A percentile compares a stretch with the other conserved stretches of the same genome.
These are phyloP conservation scores for Sarocladium strictum DNA, from an alignment of 2,329 filamentous ascomycete species.

Conservation along the genomic window DNA sequence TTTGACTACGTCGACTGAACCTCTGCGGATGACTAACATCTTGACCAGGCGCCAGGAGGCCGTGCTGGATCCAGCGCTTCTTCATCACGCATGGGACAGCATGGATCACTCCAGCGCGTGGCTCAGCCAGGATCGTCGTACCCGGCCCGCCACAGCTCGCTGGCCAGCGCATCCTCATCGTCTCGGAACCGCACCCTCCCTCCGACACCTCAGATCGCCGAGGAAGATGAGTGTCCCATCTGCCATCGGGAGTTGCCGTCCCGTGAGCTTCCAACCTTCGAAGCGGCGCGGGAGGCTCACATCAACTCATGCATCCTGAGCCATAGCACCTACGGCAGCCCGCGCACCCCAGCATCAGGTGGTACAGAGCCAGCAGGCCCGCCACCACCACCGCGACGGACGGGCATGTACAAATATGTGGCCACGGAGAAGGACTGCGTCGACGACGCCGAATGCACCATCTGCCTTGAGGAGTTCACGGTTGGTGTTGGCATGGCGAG, in stretches of 20 bases:
- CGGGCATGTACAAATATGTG: constrained; percentile 57
- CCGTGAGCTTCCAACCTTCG: constrained; percentile 44
- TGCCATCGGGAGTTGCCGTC: constrained; percentile 67
- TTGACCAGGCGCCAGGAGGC: constrained; percentile 15
- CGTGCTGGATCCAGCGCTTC: constrained; percentile 18
- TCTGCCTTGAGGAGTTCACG: constrained; percentile 61
- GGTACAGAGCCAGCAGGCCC: constrained; percentile 17
- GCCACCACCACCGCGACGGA: constrained; percentile 37
- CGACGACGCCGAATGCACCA: constrained; percentile 62
- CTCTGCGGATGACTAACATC: background rate
- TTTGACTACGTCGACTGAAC: constrained; percentile 9
- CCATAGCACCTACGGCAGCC: constrained; percentile 44
- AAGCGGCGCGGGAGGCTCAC: constrained; percentile 50
- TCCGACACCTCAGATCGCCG: constrained; percentile 47
- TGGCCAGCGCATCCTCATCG: constrained; percentile 26
- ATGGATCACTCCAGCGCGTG: background rate
- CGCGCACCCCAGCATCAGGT: constrained; percentile 16
- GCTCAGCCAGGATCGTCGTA: constrained; percentile 16
- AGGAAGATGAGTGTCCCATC: constrained; percentile 76
- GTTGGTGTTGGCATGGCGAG: constrained; percentile 58
- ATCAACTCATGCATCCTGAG: constrained; percentile 51
- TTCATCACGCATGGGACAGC: constrained; percentile 16
- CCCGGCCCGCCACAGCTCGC: constrained; percentile 25
- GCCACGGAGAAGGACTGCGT: constrained; percentile 65
- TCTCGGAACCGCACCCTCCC: constrained; percentile 32